Percentiles rank a stretch among this genome's conserved stretches.
phyloP scores from a whole-genome alignment of 176 grass and related monocot genomes.

The Rhipidocladum racemiflorum region DNA sequence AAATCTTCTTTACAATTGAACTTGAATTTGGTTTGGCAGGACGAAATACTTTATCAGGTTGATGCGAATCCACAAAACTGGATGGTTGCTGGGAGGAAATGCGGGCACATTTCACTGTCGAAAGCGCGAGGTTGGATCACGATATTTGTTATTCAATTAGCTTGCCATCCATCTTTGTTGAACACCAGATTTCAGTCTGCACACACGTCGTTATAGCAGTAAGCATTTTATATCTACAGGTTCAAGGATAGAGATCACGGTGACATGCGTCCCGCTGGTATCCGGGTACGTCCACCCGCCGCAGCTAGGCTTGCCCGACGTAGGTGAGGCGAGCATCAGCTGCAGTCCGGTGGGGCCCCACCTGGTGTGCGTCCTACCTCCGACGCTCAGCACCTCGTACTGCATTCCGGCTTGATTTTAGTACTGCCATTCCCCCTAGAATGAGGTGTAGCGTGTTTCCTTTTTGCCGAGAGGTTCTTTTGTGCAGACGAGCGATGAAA shows the following conservation, averaged over 20 bases:
- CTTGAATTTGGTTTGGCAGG: conserved; percentile 45
- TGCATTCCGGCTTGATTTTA: conserved; percentile 75
- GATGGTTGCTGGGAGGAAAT: conserved; percentile 99
- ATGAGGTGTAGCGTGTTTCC: not conserved
- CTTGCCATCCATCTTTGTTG: not conserved
- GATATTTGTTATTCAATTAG: not conserved
- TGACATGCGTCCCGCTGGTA: conserved; percentile 82
- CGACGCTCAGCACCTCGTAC: too few relatives aligned
- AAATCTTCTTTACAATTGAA: not conserved
- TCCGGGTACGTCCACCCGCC: conserved; percentile 92
- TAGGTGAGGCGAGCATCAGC: conserved; percentile 75
- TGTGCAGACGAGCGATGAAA: not conserved
- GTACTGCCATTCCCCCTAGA: not conserved
- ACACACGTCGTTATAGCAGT: conserved; percentile 1
- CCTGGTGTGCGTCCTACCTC: conserved; percentile 92
- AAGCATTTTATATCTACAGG: conserved; percentile 41
- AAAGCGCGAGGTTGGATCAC: conserved; percentile 50
- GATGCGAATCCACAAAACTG: conserved; percentile 87
- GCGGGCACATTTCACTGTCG: conserved; percentile 63
- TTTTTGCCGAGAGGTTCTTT: not conserved
- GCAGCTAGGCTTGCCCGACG: conserved; percentile 71
- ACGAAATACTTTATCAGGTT: conserved; percentile 81
- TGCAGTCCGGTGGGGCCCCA: conserved; percentile 86
- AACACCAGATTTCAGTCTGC: not conserved
- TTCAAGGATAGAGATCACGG: conserved; percentile 88